Conservation (phyloP, 2,329 filamentous ascomycete species). For the Plectosphaerella plurivora region DNA sequence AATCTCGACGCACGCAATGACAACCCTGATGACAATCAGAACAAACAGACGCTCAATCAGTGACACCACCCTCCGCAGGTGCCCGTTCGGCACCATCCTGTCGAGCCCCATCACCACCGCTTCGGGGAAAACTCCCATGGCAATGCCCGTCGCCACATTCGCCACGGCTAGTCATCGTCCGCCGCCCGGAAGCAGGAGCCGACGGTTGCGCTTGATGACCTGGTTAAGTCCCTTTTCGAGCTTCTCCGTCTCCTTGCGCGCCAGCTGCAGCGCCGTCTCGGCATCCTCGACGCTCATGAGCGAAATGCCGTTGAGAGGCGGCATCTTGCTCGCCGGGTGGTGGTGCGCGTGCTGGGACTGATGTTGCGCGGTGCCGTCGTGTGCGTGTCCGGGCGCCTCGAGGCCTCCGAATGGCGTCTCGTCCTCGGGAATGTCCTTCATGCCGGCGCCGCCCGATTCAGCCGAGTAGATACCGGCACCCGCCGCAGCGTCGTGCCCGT, state of each 20-base stretch:
- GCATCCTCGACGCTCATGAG: slow-evolving; percentile 61
- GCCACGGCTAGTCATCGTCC: slow-evolving; percentile 12
- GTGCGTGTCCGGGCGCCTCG: slow-evolving; percentile 8
- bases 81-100: not conserved
- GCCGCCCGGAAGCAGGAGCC: slow-evolving; percentile 34
- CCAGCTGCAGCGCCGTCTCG: slow-evolving; percentile 47
- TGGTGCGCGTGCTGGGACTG: slow-evolving; percentile 1
- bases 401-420: slow-evolving; percentile 13
- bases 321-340: slow-evolving; percentile 6
- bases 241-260: slow-evolving; percentile 56
- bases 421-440: slow-evolving; percentile 13
- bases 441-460: slow-evolving; percentile 10
- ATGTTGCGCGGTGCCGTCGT: slow-evolving; percentile 1
- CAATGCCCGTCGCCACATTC: not conserved
- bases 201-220: slow-evolving; percentile 56
- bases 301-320: slow-evolving; percentile 42
- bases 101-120: not conserved
- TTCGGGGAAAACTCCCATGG: not conserved
- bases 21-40: not conserved
- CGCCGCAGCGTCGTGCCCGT: slow-evolving; percentile 39
- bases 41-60: not conserved
- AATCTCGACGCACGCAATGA: not conserved
- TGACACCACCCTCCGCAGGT: not conserved
- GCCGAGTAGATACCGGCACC: slow-evolving; percentile 37
- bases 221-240: slow-evolving; percentile 58